Conservation (phyloP, 1,284 basidiomycete genomes). For the Schizophyllum commune region DNA sequence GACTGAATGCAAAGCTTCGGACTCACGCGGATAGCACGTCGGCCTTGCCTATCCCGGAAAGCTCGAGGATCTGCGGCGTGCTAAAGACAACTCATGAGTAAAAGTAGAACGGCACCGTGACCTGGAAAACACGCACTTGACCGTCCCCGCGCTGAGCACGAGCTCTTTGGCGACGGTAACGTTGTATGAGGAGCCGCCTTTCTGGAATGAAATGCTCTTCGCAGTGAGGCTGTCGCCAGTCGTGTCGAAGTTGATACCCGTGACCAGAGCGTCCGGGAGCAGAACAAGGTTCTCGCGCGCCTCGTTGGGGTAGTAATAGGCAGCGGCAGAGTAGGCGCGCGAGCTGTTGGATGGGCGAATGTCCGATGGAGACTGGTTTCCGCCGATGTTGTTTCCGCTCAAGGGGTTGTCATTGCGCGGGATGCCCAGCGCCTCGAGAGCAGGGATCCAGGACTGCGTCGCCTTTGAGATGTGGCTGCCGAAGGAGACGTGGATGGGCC, state of each 20-base stretch:
- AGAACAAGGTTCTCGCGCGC: slow-evolving; percentile 9
- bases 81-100: slow-evolving; percentile 1
- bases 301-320: slow-evolving; percentile 8
- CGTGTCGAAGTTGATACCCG: slow-evolving; percentile 1
- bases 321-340: slow-evolving; percentile 10
- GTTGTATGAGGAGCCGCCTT: background rate
- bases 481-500: slow-evolving; percentile 10
- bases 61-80: slow-evolving; percentile 10
- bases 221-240: background rate
- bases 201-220: slow-evolving; percentile 1
- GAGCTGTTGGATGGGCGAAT: slow-evolving; percentile 3
- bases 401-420: slow-evolving; percentile 9
- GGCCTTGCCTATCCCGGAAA: slow-evolving; percentile 7
- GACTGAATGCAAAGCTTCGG: background rate
- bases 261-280: slow-evolving; percentile 5
- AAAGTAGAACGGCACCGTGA: background rate
- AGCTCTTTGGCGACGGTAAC: slow-evolving; percentile 2
- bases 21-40: background rate
- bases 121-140: background rate
- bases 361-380: slow-evolving; percentile 8
- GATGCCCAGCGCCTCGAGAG: slow-evolving; percentile 6
- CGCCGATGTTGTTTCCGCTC: slow-evolving; percentile 7
- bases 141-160: slow-evolving; percentile 5
- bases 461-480: slow-evolving; percentile 8
- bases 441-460: slow-evolving; percentile 8